A percentile compares a stretch with the other conserved stretches of the same genome.
These are phyloP conservation scores for Medicago truncatula DNA, from an alignment of 306 rosid genomes.

Conservation along the genomic window MtrunA17r5.0-ANR NC_053042.1:37677001-37677500, in stretches of 20 bases:
- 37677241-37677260: conserved; percentile 39
- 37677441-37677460: conserved; percentile 22
- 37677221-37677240: conserved; percentile 46
- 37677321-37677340: conserved; percentile 39
- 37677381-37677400: neutral
- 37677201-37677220: conserved; percentile 33
- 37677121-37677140: conserved; percentile 50
- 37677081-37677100: conserved; percentile 33
- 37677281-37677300: conserved; percentile 25
- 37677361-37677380: neutral
- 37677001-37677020: neutral
- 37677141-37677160: neutral
- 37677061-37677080: conserved; percentile 6
- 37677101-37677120: conserved; percentile 42
- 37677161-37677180: conserved; percentile 33
- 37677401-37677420: neutral
- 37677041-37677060: neutral
- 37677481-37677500: too few species aligned
- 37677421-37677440: neutral
- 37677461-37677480: conserved; percentile 12
- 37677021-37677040: neutral
- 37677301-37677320: neutral
- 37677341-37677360: conserved; percentile 30
- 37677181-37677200: conserved; percentile 52
- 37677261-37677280: conserved; percentile 44